Base-by-base conservation (phyloP, 2,329 filamentous ascomycete genomes). In the Colletotrichum sp. region DNA sequence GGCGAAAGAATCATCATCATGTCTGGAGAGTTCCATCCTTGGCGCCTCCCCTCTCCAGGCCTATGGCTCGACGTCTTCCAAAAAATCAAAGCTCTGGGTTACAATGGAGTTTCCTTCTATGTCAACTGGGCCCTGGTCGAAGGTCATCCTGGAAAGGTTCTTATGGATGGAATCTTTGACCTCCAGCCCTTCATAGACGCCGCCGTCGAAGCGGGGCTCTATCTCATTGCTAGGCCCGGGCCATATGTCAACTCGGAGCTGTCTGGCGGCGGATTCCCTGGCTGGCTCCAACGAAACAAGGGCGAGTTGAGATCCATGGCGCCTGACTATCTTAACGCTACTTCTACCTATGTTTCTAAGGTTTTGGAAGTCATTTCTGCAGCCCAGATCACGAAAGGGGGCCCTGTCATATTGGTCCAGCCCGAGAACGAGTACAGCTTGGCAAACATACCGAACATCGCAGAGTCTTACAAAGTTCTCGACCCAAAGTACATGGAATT, bases 1-100 rank as follows among this genome's bases (percentile, higher is more conserved):
- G 94, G 93, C 18, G 90, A 95, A 80, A 89, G 93, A 9, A 85
- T 94, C 67, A 91, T 95, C 80, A 87, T 96, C 60, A 95, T 93
- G 82, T 93, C 91, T 55, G 94, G 92, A 38, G 94, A 96, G 81
- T 89, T 95, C 7, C 94, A 96, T 81, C 93, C 93, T 0, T 95
- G 24, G 34, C 63, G 63, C 18, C 36, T 85, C 18, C 84, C 84
- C 1, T 82, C 82, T 0, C 83, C 84, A 1, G 80, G 78, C 6
- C 77, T 86, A 3, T 86, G 91, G 88, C 87, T 94, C 26, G 94
- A 95, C 79, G 83, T 95, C 9, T 92, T 95, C 76, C 92, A 95
- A 80, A 95, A 95, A 84, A 89, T 95, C 83, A 94, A 93, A 83
- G 91, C 93, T 2, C 83, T 94, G 0, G 93, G 94, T 1, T 94